phyloP scores from a whole-genome alignment of 2,329 filamentous ascomycete genomes.

The Colletotrichum sp. region DNA sequence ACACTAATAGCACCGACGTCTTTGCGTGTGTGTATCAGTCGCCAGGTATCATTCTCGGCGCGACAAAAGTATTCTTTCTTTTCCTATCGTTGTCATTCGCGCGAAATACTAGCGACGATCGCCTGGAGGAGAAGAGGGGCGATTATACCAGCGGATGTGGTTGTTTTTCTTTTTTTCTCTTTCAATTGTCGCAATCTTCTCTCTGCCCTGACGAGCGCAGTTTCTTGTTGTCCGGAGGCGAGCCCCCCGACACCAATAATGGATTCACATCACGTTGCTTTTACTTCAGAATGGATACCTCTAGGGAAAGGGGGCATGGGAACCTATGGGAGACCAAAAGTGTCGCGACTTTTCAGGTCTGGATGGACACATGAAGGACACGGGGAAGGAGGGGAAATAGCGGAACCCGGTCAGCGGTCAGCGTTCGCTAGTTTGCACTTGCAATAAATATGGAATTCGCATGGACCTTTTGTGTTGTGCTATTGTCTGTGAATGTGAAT shows the following conservation, averaged over 20 bases:
- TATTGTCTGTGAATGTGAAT: neutral
- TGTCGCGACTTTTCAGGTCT: neutral
- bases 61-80: neutral
- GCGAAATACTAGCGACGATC: neutral
- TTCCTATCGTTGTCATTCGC: neutral
- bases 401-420: neutral
- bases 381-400: neutral
- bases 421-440: neutral
- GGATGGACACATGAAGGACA: neutral
- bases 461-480: fast-evolving
- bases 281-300: neutral
- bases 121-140: neutral
- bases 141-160: neutral
- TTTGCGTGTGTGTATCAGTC: neutral
- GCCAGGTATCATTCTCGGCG: neutral
- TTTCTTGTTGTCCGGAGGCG: neutral
- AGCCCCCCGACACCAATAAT: neutral
- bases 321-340: neutral
- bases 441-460: neutral
- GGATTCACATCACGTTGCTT: neutral
- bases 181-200: neutral
- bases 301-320: neutral
- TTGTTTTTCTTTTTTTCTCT: neutral
- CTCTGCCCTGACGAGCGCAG: neutral
- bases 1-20: neutral